A percentile compares a stretch with the other conserved stretches of the same genome.
These are phyloP conservation scores for Arachnopeziza araneosa DNA, from an alignment of 2,329 filamentous ascomycete genomes.

Conservation along the genomic window DNA sequence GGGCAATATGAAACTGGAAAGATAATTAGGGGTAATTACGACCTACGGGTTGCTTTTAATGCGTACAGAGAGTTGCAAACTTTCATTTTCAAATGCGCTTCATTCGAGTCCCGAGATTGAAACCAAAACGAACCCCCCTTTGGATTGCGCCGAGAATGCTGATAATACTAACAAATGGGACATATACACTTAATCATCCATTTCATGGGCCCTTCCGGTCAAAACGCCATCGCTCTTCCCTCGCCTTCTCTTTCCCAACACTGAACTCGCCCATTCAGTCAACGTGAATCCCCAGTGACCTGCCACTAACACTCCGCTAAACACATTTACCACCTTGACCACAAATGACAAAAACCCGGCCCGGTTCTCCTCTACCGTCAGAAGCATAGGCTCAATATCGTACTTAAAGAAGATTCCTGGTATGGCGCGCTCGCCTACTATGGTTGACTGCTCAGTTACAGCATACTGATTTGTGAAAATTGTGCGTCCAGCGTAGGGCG, in stretches of 20 bases:
- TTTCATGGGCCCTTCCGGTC: slow-evolving; percentile 27
- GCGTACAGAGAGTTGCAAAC: neutral
- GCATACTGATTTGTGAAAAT: slow-evolving; percentile 97
- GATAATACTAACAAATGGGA: neutral
- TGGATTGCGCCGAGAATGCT: neutral
- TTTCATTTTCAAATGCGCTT: neutral
- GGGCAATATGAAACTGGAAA: neutral
- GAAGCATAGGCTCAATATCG: slow-evolving; percentile 91
- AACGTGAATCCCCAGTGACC: slow-evolving; percentile 91
- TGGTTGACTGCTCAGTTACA: slow-evolving; percentile 79
- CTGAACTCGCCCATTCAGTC: slow-evolving; percentile 63
- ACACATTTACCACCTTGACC: slow-evolving; percentile 82
- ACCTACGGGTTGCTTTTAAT: neutral
- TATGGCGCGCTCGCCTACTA: slow-evolving; percentile 62
- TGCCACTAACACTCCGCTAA: slow-evolving; percentile 85
- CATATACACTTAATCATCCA: slow-evolving; percentile 23
- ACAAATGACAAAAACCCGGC: slow-evolving; percentile 68
- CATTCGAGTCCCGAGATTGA: neutral
- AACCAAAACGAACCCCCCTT: neutral
- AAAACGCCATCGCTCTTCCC: slow-evolving; percentile 32
- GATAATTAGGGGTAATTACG: neutral
- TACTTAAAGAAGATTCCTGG: slow-evolving; percentile 98
- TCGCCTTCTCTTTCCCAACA: slow-evolving; percentile 38
- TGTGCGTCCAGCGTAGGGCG: slow-evolving; percentile 41
- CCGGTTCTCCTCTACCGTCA: slow-evolving; percentile 78